A percentile compares a stretch with the other conserved stretches of the same genome.
phyloP scores from a whole-genome alignment of 495 filamentous ascomycete species.

The Trichoderma asperelloides region DNA sequence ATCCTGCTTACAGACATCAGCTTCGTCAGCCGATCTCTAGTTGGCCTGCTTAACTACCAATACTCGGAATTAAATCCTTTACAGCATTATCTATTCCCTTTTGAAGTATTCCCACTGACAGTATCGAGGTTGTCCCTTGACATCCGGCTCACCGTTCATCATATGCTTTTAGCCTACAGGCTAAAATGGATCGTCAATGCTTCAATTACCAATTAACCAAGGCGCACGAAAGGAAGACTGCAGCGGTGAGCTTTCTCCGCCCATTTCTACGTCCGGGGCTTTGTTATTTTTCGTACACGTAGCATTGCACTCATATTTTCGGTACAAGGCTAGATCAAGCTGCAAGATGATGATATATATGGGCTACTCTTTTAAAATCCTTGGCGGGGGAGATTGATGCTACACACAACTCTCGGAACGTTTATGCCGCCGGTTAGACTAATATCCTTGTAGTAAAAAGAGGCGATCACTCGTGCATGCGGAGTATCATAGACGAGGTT shows the following conservation, averaged over 20 bases:
- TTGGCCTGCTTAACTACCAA: no score
- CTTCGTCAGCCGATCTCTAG: no score
- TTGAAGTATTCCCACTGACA: no score
- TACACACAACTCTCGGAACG: not conserved
- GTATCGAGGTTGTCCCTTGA: not conserved
- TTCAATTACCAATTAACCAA: not conserved
- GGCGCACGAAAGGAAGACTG: not conserved
- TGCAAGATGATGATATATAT: not conserved
- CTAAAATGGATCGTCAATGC: not conserved
- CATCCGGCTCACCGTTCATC: not conserved
- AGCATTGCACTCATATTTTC: no score
- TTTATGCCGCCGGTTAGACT: not conserved
- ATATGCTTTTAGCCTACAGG: not conserved
- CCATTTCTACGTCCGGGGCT: not conserved
- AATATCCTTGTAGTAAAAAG: not conserved
- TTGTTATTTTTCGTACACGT: no score
- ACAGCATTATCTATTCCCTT: no score
- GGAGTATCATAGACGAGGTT: not conserved
- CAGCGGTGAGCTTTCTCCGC: not conserved
- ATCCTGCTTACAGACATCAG: no score
- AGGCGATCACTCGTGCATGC: not conserved
- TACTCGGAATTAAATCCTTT: no score
- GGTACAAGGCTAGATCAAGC: not conserved
- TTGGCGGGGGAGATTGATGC: no score
- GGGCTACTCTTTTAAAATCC: not conserved